Evolutionary conservation across 108 stramenopile species (phyloP).

Genomic region (Fistulifera pelliculosa): DNA sequence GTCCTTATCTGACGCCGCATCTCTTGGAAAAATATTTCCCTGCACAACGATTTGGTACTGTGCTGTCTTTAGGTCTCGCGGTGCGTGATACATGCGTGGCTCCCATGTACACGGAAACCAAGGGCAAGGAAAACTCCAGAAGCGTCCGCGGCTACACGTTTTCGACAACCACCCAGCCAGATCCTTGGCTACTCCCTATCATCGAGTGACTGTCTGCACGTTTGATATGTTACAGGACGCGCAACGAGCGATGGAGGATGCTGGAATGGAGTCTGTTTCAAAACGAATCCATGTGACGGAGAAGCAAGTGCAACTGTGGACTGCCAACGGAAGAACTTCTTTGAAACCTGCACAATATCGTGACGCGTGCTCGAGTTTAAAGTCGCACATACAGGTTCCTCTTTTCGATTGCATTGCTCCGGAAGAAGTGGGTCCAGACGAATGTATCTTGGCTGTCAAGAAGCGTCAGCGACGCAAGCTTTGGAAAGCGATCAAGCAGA

Average conservation of each 20-base stretch:
- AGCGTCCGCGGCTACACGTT: conserved; percentile 64
- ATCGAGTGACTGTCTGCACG: conserved; percentile 52
- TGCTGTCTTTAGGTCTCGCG: conserved; percentile 55
- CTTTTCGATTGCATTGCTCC: conserved; percentile 21
- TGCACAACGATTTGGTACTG: conserved; percentile 15
- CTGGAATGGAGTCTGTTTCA: background rate
- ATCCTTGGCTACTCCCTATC: conserved; percentile 41
- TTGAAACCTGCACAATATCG: conserved; percentile 44
- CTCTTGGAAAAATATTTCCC: conserved; percentile 47
- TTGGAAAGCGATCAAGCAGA: no score
- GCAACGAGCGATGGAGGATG: background rate
- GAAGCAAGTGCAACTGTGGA: conserved; percentile 42
- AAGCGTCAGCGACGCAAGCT: conserved; percentile 18
- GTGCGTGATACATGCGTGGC: conserved; percentile 61
- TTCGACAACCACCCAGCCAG: conserved; percentile 15
- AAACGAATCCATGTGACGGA: conserved; percentile 20
- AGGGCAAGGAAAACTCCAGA: conserved; percentile 20
- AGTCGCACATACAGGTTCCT: conserved; percentile 18
- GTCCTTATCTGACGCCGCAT: conserved; percentile 63
- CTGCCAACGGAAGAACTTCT: conserved; percentile 63
- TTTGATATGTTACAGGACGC: conserved; percentile 28
- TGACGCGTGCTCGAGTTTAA: conserved; percentile 20
- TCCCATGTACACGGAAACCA: conserved; percentile 26
- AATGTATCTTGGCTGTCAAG: conserved; percentile 4
- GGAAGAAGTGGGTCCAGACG: no score